Conservation (phyloP, 2,329 filamentous ascomycete genomes). For the Colletotrichum plurivorum region DNA sequence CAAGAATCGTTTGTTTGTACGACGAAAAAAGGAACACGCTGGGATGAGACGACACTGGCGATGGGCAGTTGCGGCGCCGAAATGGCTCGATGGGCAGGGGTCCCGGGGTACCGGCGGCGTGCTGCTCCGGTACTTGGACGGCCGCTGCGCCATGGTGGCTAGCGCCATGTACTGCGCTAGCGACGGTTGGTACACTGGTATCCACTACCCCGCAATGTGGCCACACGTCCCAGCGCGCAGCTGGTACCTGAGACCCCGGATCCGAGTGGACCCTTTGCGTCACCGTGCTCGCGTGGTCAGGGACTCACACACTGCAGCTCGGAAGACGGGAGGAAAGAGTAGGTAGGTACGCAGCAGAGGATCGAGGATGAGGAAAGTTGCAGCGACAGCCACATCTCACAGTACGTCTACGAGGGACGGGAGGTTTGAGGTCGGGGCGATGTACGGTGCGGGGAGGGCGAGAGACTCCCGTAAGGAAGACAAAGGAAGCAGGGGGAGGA, state of each 20-base stretch:
- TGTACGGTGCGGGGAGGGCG: too few relatives aligned
- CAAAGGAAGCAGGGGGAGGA: too few relatives aligned
- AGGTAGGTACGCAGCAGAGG: background rate
- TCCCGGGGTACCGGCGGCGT: conserved; percentile 24
- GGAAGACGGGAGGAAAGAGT: conserved; percentile 14
- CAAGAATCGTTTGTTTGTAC: background rate
- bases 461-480: too few relatives aligned
- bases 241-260: conserved; percentile 43
- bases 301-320: conserved; percentile 1
- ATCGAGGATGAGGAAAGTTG: background rate
- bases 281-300: conserved; percentile 36
- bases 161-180: conserved; percentile 34
- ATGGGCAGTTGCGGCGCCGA: conserved; percentile 38
- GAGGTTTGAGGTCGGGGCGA: too few relatives aligned
- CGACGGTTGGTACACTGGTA: conserved; percentile 36
- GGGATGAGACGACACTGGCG: conserved; percentile 31
- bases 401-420: too few relatives aligned
- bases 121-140: conserved; percentile 36
- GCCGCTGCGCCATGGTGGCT: conserved; percentile 8
- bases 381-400: too few relatives aligned
- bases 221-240: conserved; percentile 29
- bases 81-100: conserved; percentile 37
- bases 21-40: conserved; percentile 19
- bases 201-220: conserved; percentile 43
- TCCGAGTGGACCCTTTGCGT: conserved; percentile 40